Percentiles rank a stretch among this genome's conserved stretches.
phyloP scores from a whole-genome alignment of 139 green algal genomes.

The Choricystis sp. region DNA sequence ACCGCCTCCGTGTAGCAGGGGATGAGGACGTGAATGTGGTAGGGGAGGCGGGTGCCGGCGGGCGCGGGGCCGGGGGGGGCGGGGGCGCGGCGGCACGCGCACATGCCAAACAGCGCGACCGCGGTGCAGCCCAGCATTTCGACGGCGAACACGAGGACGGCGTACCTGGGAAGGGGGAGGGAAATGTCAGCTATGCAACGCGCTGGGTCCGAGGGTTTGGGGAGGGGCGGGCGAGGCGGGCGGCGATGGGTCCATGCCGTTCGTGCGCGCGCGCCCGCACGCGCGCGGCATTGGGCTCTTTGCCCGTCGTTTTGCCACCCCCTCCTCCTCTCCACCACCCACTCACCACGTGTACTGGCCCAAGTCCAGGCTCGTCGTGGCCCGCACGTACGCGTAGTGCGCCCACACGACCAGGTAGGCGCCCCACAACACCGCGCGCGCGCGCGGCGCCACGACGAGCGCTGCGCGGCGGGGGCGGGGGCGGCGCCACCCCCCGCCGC shows the following conservation, averaged over 20 bases:
- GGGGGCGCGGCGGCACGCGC: not conserved
- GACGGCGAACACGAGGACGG: not conserved
- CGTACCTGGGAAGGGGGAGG: constrained; percentile 1
- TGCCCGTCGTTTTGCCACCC: no score
- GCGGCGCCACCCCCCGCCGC: no score
- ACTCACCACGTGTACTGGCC: not conserved
- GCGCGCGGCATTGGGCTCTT: not conserved
- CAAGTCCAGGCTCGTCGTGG: not conserved
- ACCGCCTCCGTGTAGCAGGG: constrained; percentile 12
- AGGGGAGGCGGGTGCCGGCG: not conserved
- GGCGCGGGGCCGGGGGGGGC: not conserved
- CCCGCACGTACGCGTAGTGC: not conserved
- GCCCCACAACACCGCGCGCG: not conserved
- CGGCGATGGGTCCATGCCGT: not conserved
- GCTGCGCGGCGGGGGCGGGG: no score
- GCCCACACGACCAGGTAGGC: not conserved
- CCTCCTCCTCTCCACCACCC: not conserved
- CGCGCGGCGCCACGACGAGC: no score
- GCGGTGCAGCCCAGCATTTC: not conserved
- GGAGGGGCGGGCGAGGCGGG: not conserved
- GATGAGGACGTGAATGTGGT: constrained; percentile 9
- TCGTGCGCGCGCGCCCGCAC: not conserved
- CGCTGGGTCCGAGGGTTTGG: not conserved
- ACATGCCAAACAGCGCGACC: constrained; percentile 2
- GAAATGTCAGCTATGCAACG: no score